These are phyloP conservation scores for Lupinus albus DNA, from an alignment of 306 rosid species.

Conservation along the genomic window DNA sequence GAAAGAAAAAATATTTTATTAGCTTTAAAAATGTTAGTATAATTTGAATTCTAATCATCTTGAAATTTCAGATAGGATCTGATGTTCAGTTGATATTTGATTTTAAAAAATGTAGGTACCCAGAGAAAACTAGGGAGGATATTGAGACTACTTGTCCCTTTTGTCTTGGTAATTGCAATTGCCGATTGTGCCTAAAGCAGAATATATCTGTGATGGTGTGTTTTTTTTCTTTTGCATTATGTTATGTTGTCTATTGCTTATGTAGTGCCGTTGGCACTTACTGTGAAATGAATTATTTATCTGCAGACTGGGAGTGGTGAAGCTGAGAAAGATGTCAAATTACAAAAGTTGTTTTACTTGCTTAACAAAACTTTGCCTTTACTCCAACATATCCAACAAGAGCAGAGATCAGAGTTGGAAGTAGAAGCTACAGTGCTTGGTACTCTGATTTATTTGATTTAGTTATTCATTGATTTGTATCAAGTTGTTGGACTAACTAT, in stretches of 20 bases:
- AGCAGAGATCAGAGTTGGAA: conserved; percentile 61
- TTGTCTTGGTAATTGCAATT: conserved; percentile 63
- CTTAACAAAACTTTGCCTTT: conserved; percentile 58
- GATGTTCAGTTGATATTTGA: conserved; percentile 40
- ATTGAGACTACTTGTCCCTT: conserved; percentile 58
- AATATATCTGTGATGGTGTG: conserved; percentile 49
- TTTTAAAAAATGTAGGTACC: conserved; percentile 54
- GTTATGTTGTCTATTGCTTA: conserved; percentile 20
- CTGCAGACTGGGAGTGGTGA: conserved; percentile 51
- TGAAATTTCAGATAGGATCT: conserved; percentile 13
- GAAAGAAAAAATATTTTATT: conserved; percentile 7
- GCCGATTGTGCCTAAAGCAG: conserved; percentile 64
- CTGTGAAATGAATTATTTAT: conserved; percentile 31
- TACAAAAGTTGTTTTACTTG: conserved; percentile 59
- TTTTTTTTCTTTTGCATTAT: conserved; percentile 34
- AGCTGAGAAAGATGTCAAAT: conserved; percentile 48
- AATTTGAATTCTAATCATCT: conserved; percentile 28
- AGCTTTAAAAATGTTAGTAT: conserved; percentile 27
- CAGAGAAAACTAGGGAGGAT: conserved; percentile 56
- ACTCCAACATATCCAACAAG: conserved; percentile 57
- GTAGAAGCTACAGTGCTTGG: conserved; percentile 52
- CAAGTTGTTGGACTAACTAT: conserved; percentile 28
- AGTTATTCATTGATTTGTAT: conserved; percentile 24
- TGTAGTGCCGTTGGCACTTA: conserved; percentile 25
- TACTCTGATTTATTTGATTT: conserved; percentile 41